phyloP scores from a whole-genome alignment of 2,329 filamentous ascomycete genomes.

The Diaporthe ampelina region DNA sequence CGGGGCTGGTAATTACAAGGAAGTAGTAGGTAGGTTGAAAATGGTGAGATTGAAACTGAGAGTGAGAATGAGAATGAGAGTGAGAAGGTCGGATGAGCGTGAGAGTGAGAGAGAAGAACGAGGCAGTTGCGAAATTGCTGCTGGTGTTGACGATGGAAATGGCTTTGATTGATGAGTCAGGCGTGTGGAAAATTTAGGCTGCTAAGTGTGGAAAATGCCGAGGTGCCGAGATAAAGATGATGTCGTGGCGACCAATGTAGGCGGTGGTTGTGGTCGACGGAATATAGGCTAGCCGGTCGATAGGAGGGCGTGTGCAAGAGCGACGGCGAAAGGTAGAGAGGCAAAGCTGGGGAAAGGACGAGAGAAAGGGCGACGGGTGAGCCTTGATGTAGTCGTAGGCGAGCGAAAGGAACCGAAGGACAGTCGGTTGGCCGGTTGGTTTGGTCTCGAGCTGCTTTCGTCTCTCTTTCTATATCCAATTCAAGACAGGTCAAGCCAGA shows the following conservation, averaged over 20 bases:
- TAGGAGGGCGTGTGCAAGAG: too few relatives aligned
- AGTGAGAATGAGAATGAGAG: not conserved
- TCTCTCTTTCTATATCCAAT: conserved; percentile 15
- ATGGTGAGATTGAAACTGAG: not conserved
- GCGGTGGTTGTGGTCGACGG: not conserved
- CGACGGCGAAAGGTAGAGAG: not conserved
- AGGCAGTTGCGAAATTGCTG: not conserved
- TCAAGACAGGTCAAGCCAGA: conserved; percentile 1
- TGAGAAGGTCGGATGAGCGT: not conserved
- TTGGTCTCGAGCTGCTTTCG: conserved; percentile 2
- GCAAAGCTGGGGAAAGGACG: not conserved
- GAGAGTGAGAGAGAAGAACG: not conserved
- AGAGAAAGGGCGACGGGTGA: not conserved
- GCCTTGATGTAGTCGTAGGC: not conserved
- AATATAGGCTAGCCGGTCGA: not conserved
- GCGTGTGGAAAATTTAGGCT: conserved; percentile 11
- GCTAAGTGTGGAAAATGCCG: not conserved
- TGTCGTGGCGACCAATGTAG: conserved; percentile 5
- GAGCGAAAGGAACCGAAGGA: not conserved
- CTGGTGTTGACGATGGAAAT: not conserved
- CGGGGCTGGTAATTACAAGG: not conserved
- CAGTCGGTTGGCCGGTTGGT: not conserved
- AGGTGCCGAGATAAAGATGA: conserved; percentile 29
- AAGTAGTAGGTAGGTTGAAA: not conserved
- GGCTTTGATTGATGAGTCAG: conserved; percentile 31